Percentiles rank a stretch among this genome's conserved stretches.
These are phyloP conservation scores for Asterella californica DNA, from an alignment of 225 moss, liverwort and hornwort species.

Conservation along the genomic window DNA sequence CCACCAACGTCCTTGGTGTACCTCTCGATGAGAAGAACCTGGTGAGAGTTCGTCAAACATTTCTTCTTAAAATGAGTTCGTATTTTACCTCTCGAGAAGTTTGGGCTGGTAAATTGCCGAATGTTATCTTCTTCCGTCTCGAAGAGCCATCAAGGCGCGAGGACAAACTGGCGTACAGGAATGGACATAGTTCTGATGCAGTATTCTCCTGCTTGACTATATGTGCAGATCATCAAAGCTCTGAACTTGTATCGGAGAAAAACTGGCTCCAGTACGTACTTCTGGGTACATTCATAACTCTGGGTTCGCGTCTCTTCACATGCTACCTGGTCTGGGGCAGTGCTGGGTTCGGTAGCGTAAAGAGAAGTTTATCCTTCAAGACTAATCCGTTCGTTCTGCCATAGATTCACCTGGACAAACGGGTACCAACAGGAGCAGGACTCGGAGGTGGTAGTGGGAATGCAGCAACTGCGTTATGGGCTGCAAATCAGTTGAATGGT, in stretches of 20 bases:
- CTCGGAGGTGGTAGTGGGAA: conserved; percentile 94
- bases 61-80: neutral
- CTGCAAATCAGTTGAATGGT: conserved; percentile 80
- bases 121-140: neutral
- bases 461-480: conserved; percentile 94
- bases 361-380: neutral
- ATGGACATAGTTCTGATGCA: neutral
- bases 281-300: conserved; percentile 51
- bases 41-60: conserved; percentile 35
- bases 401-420: conserved; percentile 88
- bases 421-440: conserved; percentile 90
- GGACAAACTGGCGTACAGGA: neutral
- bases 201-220: neutral
- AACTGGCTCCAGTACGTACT: conserved; percentile 72
- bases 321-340: neutral
- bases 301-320: neutral
- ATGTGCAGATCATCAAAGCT: conserved; percentile 74
- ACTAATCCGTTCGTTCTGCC: conserved; percentile 3
- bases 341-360: neutral
- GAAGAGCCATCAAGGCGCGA: neutral
- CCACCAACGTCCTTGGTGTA: conserved; percentile 73
- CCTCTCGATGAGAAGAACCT: conserved; percentile 83
- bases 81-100: neutral
- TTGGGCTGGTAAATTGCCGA: neutral
- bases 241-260: conserved; percentile 82